Percentiles rank a stretch among this genome's conserved stretches.
Evolutionary conservation across 2,329 filamentous ascomycete genomes (phyloP).

Genomic region (Graphium sp.): DNA sequence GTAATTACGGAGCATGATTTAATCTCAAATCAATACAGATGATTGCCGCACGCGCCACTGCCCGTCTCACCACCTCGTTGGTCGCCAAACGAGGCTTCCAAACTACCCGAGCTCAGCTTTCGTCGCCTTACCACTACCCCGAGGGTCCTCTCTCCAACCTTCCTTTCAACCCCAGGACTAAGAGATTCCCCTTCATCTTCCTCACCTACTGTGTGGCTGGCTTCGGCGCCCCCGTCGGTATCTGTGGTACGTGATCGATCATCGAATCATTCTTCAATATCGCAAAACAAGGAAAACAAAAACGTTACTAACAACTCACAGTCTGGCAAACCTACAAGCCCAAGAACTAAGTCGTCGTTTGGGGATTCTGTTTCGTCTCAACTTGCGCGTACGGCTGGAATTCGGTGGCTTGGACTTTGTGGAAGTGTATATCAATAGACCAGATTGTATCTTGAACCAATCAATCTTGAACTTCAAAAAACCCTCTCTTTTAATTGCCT

Average conservation of each 20-base stretch:
- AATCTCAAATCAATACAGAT: too few relatives aligned
- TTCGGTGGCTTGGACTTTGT: too few relatives aligned
- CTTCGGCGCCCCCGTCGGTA: slow-evolving; percentile 45
- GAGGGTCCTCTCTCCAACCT: slow-evolving; percentile 91
- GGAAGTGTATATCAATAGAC: too few relatives aligned
- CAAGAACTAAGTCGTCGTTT: slow-evolving; percentile 1
- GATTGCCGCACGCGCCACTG: too few relatives aligned
- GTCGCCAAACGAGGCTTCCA: slow-evolving; percentile 89
- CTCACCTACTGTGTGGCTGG: slow-evolving; percentile 50
- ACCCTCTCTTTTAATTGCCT: too few relatives aligned
- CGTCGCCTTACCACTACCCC: slow-evolving; percentile 93
- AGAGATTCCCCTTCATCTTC: slow-evolving; percentile 70
- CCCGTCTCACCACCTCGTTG: slow-evolving; percentile 49
- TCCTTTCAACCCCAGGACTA: slow-evolving; percentile 90
- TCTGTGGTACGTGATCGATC: slow-evolving; percentile 33
- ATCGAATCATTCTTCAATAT: neutral
- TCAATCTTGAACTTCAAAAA: too few relatives aligned
- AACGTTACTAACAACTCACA: slow-evolving; percentile 10
- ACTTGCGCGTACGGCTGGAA: too few relatives aligned
- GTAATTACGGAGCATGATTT: too few relatives aligned
- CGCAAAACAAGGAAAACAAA: too few relatives aligned
- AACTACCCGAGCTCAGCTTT: slow-evolving; percentile 69
- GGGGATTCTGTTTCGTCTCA: too few relatives aligned
- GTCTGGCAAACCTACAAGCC: slow-evolving; percentile 32
- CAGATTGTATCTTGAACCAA: too few relatives aligned